A percentile compares a stretch with the other conserved stretches of the same genome.
These are phyloP conservation scores for Diaporthe sp. DNA, from an alignment of 2,329 filamentous ascomycete species.

Conservation along the genomic window DNA sequence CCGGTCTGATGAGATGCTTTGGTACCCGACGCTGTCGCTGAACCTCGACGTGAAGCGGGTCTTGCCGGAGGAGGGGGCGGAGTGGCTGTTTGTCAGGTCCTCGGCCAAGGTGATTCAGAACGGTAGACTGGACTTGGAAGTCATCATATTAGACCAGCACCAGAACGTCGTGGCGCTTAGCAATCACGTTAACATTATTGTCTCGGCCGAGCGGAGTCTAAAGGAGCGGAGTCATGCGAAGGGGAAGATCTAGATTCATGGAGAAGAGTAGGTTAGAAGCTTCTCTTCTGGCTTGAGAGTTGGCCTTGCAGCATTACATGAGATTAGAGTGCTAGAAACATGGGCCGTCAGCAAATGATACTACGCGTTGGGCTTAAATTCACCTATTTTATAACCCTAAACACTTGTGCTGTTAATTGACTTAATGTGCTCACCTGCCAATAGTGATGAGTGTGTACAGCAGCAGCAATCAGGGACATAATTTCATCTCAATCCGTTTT, in stretches of 20 bases:
- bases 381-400: too few species aligned
- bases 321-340: too few species aligned
- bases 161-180: not conserved
- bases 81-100: slow-evolving; percentile 13
- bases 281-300: not conserved
- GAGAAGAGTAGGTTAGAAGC: not conserved
- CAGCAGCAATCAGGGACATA: too few species aligned
- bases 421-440: not conserved
- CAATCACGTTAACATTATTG: slow-evolving; percentile 5
- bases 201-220: not conserved
- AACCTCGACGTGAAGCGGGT: slow-evolving; percentile 14
- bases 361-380: too few species aligned
- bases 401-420: not conserved
- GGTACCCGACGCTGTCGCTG: slow-evolving; percentile 17
- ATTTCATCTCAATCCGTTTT: not conserved
- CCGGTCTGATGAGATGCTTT: not conserved
- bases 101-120: slow-evolving; percentile 10
- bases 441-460: not conserved
- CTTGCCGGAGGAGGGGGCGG: not conserved
- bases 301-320: not conserved
- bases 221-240: not conserved
- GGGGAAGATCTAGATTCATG: not conserved
- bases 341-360: too few species aligned
- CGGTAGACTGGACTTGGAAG: slow-evolving; percentile 13
- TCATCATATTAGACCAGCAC: slow-evolving; percentile 7